Conservation (phyloP, 495 filamentous ascomycete genomes). For the Penicillium chermesinum region DNA sequence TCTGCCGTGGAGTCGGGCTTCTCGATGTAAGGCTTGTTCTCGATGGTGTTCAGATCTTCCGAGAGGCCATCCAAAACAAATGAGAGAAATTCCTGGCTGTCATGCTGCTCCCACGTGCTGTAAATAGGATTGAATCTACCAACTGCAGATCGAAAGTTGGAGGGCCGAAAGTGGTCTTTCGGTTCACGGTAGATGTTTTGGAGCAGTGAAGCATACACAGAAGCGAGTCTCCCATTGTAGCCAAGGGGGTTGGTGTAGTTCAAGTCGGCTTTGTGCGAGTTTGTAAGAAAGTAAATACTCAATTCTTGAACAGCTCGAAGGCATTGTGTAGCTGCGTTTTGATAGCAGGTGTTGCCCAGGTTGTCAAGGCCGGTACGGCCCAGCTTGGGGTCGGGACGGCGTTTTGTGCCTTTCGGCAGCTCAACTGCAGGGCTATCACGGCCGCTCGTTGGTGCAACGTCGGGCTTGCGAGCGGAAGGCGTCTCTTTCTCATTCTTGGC, state of each 20-base stretch:
- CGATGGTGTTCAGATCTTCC: conserved; percentile 88
- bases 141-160: conserved; percentile 73
- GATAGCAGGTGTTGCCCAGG: conserved; percentile 95
- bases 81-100: conserved; percentile 96
- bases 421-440: conserved; percentile 58
- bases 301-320: conserved; percentile 87
- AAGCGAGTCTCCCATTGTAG: conserved; percentile 77
- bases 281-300: conserved; percentile 75
- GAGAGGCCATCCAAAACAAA: conserved; percentile 93
- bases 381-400: conserved; percentile 50
- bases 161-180: conserved; percentile 61
- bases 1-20: conserved; percentile 97
- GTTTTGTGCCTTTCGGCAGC: conserved; percentile 58
- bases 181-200: conserved; percentile 61
- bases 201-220: conserved; percentile 69
- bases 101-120: conserved; percentile 92
- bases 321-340: conserved; percentile 96
- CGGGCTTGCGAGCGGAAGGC: conserved; percentile 32
- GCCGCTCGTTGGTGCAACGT: conserved; percentile 45
- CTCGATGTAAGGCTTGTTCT: conserved; percentile 95
- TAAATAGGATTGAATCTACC: conserved; percentile 77
- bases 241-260: conserved; percentile 80
- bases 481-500: conserved; percentile 28
- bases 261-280: conserved; percentile 68
- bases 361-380: conserved; percentile 70